phyloP scores from a whole-genome alignment of 257 asterid genomes.

The Capsicum pubescens region DNA sequence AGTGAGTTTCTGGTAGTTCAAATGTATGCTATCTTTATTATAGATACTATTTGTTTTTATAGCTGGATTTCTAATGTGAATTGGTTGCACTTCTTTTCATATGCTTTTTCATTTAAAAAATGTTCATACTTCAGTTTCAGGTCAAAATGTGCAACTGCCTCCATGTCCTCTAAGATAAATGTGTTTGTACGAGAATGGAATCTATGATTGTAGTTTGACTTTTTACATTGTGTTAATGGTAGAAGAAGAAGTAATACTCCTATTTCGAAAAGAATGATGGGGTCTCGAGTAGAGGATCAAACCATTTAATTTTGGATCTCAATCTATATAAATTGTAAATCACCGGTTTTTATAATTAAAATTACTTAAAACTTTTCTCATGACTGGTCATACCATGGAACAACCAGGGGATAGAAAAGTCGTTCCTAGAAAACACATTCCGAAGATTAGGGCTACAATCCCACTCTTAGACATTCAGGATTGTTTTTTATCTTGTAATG shows the following conservation, averaged over 20 bases:
- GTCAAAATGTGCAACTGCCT: conserved; percentile 12
- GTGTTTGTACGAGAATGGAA: background rate
- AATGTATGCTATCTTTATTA: background rate
- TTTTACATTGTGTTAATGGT: background rate
- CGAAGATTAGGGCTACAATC: background rate
- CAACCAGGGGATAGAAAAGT: background rate
- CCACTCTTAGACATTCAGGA: background rate
- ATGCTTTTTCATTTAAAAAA: background rate
- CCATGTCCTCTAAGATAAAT: conserved; percentile 6
- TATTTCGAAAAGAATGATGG: conserved; percentile 6
- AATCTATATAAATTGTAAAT: background rate
- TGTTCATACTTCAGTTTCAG: background rate
- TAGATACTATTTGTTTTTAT: background rate
- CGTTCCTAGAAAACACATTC: background rate
- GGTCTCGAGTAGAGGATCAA: background rate
- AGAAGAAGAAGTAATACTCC: background rate
- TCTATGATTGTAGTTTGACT: background rate
- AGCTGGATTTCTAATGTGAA: background rate
- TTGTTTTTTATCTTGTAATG: background rate
- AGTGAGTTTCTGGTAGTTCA: background rate
- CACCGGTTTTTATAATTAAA: background rate
- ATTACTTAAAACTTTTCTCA: background rate
- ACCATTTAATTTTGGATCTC: conserved; percentile 13
- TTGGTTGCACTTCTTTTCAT: conserved; percentile 6
- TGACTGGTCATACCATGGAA: background rate